These are phyloP conservation scores for Clohesyomyces aquaticus DNA, from an alignment of 495 filamentous ascomycete genomes.

Conservation along the genomic window DNA sequence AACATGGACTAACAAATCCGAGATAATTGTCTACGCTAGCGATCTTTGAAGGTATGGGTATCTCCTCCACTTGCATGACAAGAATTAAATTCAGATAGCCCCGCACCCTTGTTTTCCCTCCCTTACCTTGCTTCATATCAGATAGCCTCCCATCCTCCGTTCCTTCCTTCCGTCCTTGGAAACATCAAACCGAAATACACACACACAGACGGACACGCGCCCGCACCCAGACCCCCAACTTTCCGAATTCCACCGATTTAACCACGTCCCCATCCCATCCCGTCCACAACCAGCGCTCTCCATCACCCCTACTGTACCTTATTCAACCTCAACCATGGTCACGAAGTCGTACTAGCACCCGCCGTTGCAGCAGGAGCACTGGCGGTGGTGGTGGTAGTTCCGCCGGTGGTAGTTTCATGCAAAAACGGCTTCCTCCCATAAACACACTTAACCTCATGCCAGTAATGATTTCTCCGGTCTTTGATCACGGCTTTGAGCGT, in stretches of 20 bases:
- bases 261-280: background rate
- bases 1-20: background rate
- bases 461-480: conserved; percentile 39
- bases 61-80: background rate
- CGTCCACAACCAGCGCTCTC: background rate
- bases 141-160: background rate
- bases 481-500: conserved; percentile 26
- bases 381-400: background rate
- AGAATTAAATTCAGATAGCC: background rate
- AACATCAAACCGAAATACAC: too few relatives aligned
- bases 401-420: conserved; percentile 2
- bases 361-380: background rate
- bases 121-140: too few relatives aligned
- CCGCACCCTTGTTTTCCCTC: background rate
- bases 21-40: background rate
- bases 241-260: background rate
- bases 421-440: conserved; percentile 35
- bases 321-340: background rate
- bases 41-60: background rate
- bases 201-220: background rate
- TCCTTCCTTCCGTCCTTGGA: too few relatives aligned
- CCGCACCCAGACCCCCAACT: background rate
- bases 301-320: background rate
- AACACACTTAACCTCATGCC: conserved; percentile 34
- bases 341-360: background rate